Conservation (phyloP, 176 grass and related monocot genomes). For the Pontederia crassipes region DNA sequence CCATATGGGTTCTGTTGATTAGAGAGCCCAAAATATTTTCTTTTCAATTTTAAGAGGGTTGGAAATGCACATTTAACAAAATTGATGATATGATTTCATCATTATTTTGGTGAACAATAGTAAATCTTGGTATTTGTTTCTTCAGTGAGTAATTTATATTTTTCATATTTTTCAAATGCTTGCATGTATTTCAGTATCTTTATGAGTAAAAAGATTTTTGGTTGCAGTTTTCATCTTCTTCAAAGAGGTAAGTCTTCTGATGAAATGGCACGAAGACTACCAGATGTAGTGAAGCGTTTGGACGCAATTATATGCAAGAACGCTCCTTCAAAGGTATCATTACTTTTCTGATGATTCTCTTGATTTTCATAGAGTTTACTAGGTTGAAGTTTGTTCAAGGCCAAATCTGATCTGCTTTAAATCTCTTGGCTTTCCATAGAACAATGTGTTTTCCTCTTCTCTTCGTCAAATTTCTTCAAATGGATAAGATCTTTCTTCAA, state of each 20-base stretch:
- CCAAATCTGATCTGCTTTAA: background rate
- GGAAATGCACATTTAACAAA: no score
- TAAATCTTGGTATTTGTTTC: background rate
- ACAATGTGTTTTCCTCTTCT: background rate
- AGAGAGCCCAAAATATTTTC: no score
- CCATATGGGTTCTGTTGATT: no score
- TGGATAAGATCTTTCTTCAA: background rate
- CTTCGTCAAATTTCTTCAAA: background rate
- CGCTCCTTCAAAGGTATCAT: conserved; percentile 8
- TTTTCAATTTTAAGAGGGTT: no score
- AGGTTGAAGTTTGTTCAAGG: background rate
- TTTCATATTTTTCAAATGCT: conserved; percentile 1
- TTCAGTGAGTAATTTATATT: conserved; percentile 2
- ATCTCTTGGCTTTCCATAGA: background rate
- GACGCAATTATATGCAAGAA: conserved; percentile 19
- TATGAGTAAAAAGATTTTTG: conserved; percentile 8
- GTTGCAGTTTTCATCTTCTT: conserved; percentile 27
- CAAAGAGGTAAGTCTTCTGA: conserved; percentile 16
- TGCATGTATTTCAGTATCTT: background rate
- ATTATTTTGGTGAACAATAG: background rate
- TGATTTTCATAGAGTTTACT: background rate
- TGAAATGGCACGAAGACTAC: conserved; percentile 25
- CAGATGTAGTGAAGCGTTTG: conserved; percentile 28
- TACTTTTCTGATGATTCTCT: background rate
- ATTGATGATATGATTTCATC: no score